Conservation (phyloP, 805 yeast species). For the Komagataella pastoris region DNA sequence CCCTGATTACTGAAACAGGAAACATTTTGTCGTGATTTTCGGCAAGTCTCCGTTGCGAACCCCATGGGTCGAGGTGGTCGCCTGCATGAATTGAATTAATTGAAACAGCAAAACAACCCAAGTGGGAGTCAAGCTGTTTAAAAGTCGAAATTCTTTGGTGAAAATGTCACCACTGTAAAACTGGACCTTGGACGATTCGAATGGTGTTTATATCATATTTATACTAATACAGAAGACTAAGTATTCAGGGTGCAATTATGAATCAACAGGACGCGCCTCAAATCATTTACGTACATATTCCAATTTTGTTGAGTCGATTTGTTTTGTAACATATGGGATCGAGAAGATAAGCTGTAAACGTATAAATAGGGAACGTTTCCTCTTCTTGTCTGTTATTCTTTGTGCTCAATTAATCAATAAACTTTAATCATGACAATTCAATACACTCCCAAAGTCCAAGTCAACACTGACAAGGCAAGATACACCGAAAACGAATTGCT, state of each 20-base stretch:
- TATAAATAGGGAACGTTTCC: neutral
- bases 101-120: neutral
- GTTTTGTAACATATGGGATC: neutral
- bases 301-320: neutral
- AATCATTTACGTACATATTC: neutral
- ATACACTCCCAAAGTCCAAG: conserved; percentile 31
- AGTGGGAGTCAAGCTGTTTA: neutral
- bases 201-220: neutral
- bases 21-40: neutral
- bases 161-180: neutral
- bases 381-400: neutral
- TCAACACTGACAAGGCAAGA: conserved; percentile 38
- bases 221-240: no score
- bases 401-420: neutral
- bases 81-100: neutral
- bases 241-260: neutral
- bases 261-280: neutral
- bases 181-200: neutral
- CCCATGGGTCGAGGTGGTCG: neutral
- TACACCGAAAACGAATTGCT: conserved; percentile 37
- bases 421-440: conserved; percentile 14
- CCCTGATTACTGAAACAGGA: neutral
- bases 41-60: neutral
- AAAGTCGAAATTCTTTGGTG: neutral
- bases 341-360: neutral